phyloP scores from a whole-genome alignment of 2,329 filamentous ascomycete species.

The Paecilomyces sp. region DNA sequence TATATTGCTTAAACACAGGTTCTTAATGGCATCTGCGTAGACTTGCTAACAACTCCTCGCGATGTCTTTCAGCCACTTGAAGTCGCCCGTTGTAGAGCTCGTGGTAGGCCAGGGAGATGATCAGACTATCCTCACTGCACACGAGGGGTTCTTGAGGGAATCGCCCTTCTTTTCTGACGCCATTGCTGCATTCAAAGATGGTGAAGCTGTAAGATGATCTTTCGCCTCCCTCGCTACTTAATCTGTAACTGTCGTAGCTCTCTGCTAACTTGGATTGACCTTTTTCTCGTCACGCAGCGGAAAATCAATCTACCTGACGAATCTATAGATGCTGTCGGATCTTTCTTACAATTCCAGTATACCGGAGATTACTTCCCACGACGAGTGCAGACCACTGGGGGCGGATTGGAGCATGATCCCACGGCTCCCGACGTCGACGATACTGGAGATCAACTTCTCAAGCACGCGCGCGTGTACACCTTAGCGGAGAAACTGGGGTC shows the following conservation, averaged over 20 bases:
- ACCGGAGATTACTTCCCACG: slow-evolving; percentile 79
- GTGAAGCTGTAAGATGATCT: slow-evolving; percentile 48
- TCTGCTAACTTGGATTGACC: neutral
- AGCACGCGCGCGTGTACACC: slow-evolving; percentile 84
- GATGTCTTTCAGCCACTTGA: slow-evolving; percentile 44
- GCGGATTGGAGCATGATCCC: slow-evolving; percentile 63
- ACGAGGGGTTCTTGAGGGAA: slow-evolving; percentile 66
- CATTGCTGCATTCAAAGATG: slow-evolving; percentile 55
- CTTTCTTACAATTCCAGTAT: slow-evolving; percentile 77
- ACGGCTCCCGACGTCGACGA: slow-evolving; percentile 61
- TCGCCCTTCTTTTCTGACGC: slow-evolving; percentile 68
- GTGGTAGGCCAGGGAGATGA: slow-evolving; percentile 55
- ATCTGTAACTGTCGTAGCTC: neutral
- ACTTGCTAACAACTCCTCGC: neutral
- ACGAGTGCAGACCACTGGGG: slow-evolving; percentile 52
- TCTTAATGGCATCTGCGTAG: neutral
- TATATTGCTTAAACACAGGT: neutral
- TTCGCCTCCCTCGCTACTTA: neutral
- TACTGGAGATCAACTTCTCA: slow-evolving; percentile 74
- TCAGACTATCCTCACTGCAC: slow-evolving; percentile 63
- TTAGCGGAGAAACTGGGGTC: slow-evolving; percentile 73
- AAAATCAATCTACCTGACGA: slow-evolving; percentile 62
- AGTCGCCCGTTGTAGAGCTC: slow-evolving; percentile 62
- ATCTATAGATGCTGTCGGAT: slow-evolving; percentile 66
- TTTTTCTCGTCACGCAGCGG: slow-evolving; percentile 39